Base-by-base conservation (phyloP, 352 stramenopile species). In the Phytophthora cactorum region DNA sequence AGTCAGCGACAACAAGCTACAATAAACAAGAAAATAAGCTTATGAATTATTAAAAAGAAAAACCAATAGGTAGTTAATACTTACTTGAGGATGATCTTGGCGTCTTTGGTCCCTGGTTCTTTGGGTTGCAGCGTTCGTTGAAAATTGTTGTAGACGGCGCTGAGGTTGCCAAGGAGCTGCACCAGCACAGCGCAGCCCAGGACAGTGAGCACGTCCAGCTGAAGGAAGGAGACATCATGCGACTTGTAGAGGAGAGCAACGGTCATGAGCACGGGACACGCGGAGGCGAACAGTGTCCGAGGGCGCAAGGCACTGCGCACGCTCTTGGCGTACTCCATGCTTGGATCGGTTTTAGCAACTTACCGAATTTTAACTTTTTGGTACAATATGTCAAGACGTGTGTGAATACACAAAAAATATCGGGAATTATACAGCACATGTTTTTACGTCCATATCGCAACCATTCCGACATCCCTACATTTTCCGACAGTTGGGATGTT, bases 91-190 rank as follows among this genome's bases (percentile, higher is more conserved):
- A 91, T 71, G 54, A 91, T 87, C 50, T 74, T 79, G 22, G 9
- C 59, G 36, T 79, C 55, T 15, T 28, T 52, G 27, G 76, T 22
- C 39, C 58, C 67, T 6, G 53, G 68, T 60, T 87, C 70, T 63
- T 89, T 74, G 28, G 64, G 57, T 53, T 82, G 59, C 65, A 94
- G 76, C 3, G 81, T 68, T 25, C 84, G 82, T 36, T 90, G 84
- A 59, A 92, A 91, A 3, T 84, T 90, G 74, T 70, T 78, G 74
- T 92, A 92, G 29, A 92, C 72, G 2, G 61, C 68, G 63, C 86
- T 94, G 55, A 94, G 72, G 38, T 94, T 94, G 12, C 75, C 80
- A 7, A 91, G 59, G 63, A 88, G 75, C 52, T 94, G 86, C 53
- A 89, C 77, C 52, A 94, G 55, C 47, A 91, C 54, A 8, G 79